Evolutionary conservation across 108 stramenopile genomes (phyloP), one percentile per base, ranked within the genome.

Genomic region (Epithemia pelagica): DNA sequence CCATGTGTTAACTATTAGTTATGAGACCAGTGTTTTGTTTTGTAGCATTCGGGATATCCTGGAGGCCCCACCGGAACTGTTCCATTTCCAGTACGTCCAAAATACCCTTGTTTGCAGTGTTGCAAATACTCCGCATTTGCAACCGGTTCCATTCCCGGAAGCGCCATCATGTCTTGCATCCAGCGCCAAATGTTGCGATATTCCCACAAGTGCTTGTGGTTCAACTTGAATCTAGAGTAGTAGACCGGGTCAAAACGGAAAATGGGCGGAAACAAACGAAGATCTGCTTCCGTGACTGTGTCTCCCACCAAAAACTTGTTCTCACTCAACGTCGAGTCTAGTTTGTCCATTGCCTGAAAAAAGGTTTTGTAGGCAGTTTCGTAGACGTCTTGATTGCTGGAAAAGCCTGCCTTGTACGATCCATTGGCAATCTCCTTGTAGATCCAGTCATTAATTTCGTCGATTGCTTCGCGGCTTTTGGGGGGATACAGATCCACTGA

Each of bases 391-490:
- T 98, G 97, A 18, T 83, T 73, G 54, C 66, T 68, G 1, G 96
- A 94, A 69, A 97, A 96, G 7, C 97, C 97, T 64, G 89, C 86
- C 37, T 86, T 76, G 77, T 97, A 98, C 20, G 95, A 89, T 62
- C 96, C 96, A 72, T 97, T 94, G 75, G 91, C 91, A 51, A 96
- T 76, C 26, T 52, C 70, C 32, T 81, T 77, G 78, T 97, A 96
- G 54, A 96, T 72, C 90, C 90, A 95, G 46, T 65, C 67, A 71
- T 96, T 90, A 23, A 95, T 70, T 52, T 74, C 82, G 20, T 95
- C 95, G 58, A 94, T 90, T 22, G 78, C 73, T 28, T 62, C 56
- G 46, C 71, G 54, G 37, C 91, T 57, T 2, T 80, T 76, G 18
- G 61, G 68, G 2, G 96, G 96, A 55, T 85, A 83, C 67, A 98